Conservation (phyloP, 1,139 yeast genomes). For the Debaryomyces psychrophilus region DNA sequence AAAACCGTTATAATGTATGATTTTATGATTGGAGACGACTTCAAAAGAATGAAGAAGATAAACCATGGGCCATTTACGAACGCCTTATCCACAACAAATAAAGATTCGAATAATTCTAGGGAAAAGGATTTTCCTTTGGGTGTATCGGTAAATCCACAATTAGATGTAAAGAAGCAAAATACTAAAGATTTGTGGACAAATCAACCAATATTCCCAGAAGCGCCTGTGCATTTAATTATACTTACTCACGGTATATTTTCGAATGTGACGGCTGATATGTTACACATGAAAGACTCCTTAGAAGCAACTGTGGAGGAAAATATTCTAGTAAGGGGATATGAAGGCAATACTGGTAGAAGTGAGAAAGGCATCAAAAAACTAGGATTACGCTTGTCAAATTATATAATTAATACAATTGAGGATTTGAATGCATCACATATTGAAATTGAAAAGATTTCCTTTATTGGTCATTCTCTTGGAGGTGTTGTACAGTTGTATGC, state of each 20-base stretch:
- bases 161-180: constrained; percentile 50
- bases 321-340: constrained; percentile 76
- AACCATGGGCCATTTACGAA: constrained; percentile 29
- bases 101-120: constrained; percentile 4
- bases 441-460: constrained; percentile 66
- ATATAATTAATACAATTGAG: constrained; percentile 58
- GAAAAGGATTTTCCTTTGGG: constrained; percentile 17
- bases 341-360: constrained; percentile 84
- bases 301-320: constrained; percentile 64
- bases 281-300: constrained; percentile 77
- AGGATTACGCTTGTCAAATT: constrained; percentile 78
- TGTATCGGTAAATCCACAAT: constrained; percentile 23
- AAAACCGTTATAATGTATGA: constrained; percentile 71
- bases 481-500: constrained; percentile 91
- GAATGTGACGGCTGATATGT: constrained; percentile 86
- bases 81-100: constrained; percentile 21
- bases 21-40: constrained; percentile 55
- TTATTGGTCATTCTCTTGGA: constrained; percentile 90
- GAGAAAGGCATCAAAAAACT: constrained; percentile 85
- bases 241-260: constrained; percentile 92
- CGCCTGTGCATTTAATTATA: constrained; percentile 71
- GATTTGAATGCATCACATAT: constrained; percentile 29
- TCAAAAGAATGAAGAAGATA: constrained; percentile 33
- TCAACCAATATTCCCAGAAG: constrained; percentile 38
- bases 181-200: constrained; percentile 75